Base-by-base conservation (phyloP, 2,329 filamentous ascomycete genomes). In the Hymenoscyphus fraxineus region DNA sequence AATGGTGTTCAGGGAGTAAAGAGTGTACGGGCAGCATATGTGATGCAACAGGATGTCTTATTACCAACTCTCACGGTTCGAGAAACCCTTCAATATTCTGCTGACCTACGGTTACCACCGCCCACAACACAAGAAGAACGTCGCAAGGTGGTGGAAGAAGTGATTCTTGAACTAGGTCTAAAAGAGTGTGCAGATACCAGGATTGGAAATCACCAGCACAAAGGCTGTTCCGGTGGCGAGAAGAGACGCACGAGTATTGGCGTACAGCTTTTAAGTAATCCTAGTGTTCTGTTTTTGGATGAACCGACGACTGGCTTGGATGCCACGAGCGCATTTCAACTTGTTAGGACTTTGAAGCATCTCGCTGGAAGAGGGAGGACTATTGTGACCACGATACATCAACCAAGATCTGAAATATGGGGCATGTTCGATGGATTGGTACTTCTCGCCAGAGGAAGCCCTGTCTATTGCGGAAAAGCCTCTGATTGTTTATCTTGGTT, bases 331-430 rank as follows among this genome's bases (percentile, higher is more conserved):
- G 90, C 90, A 0, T 91, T 86, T 69, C 89, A 92, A 68, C 82
- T 93, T 0, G 81, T 93, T 0, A 81, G 86, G 39, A 92, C 89
- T 0, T 76, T 93, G 9, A 91, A 92, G 72, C 80, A 78, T 7
- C 79, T 93, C 1, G 88, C 89, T 0, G 80, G 80, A 41, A 88
- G 88, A 72, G 89, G 89, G 0, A 80, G 89, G 31, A 93, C 89
- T 0, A 81, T 93, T 62, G 83, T 93, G 15, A 88, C 87, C 0
- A 92, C 89, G 0, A 90, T 93, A 41, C 90, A 93, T 73, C 88
- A 92, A 67, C 90, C 90, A 22, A 82, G 90, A 22, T 92, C 89
- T 0, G 90, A 93, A 73, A 93, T 93, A 15, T 93, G 90, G 89
- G 83, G 85, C 39, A 80, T 92, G 16, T 91, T 93, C 71, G 90